These are phyloP conservation scores for Curvularia lunata DNA, from an alignment of 2,329 filamentous ascomycete genomes.

Conservation along the genomic window DNA sequence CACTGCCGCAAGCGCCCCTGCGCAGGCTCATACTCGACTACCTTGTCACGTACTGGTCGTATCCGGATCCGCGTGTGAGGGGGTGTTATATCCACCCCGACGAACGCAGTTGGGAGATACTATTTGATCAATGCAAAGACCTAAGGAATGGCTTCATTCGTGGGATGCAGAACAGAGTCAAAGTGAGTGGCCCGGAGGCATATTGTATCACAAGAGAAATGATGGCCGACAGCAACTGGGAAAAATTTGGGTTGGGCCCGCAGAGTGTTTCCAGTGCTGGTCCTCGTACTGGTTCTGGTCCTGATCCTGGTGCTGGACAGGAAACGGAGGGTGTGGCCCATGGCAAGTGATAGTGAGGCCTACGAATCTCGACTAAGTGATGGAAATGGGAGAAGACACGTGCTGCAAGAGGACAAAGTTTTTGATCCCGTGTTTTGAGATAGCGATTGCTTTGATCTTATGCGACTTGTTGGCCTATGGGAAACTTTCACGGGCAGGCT, in stretches of 20 bases:
- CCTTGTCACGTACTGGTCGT: conserved; percentile 18
- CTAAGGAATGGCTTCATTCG: conserved; percentile 21
- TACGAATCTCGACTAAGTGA: neutral
- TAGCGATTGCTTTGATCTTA: neutral
- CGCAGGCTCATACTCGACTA: conserved; percentile 22
- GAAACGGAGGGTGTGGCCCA: neutral
- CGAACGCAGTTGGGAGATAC: conserved; percentile 9
- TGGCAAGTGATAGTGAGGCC: neutral
- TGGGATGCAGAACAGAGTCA: conserved; percentile 18
- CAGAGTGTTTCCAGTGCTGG: neutral
- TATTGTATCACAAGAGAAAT: neutral
- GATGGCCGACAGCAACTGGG: neutral
- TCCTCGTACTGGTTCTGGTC: no score
- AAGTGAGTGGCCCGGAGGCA: neutral
- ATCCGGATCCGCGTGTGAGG: neutral
- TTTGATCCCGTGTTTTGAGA: neutral
- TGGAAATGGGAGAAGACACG: neutral
- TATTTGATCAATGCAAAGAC: conserved; percentile 19
- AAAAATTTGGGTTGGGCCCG: neutral
- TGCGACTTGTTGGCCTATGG: neutral
- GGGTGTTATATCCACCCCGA: neutral
- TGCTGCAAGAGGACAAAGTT: neutral
- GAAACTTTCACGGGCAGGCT: neutral
- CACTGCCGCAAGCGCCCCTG: neutral
- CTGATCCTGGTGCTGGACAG: neutral